phyloP scores from a whole-genome alignment of 805 yeast species.

The Zygosaccharomyces gambellarensis region DNA sequence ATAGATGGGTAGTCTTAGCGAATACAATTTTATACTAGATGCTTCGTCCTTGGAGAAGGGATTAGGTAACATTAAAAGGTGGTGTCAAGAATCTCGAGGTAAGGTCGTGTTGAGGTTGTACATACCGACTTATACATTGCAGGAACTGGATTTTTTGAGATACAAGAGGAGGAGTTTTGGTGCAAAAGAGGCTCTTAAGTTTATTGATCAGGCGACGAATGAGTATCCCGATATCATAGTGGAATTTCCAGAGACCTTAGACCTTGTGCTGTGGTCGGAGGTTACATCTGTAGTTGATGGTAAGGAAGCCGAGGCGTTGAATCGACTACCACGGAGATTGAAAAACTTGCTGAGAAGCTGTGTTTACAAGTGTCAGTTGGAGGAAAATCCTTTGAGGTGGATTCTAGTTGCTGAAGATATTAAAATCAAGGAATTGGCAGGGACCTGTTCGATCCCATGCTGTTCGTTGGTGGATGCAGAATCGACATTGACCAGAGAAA shows the following conservation, averaged over 20 bases:
- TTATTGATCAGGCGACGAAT: conserved; percentile 45
- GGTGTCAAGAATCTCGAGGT: conserved; percentile 41
- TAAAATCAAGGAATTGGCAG: conserved; percentile 50
- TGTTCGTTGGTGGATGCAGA: conserved; percentile 34
- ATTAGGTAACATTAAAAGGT: conserved; percentile 58
- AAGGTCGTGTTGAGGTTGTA: conserved; percentile 39
- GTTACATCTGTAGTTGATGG: conserved; percentile 15
- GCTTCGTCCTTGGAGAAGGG: conserved; percentile 67
- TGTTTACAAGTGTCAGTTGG: conserved; percentile 47
- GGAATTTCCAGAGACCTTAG: conserved; percentile 45
- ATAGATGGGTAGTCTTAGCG: conserved; percentile 7
- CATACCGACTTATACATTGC: conserved; percentile 49
- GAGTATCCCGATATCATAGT: conserved; percentile 30
- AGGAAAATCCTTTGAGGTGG: conserved; percentile 45
- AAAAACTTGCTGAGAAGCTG: conserved; percentile 55
- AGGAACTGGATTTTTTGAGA: conserved; percentile 54
- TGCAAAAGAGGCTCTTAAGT: conserved; percentile 59
- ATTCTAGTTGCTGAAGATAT: conserved; percentile 57
- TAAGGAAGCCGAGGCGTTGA: conserved; percentile 11
- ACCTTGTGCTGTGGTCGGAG: conserved; percentile 25
- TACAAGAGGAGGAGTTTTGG: conserved; percentile 54
- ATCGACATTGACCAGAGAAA: conserved; percentile 22
- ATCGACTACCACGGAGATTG: conserved; percentile 47
- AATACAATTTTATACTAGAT: conserved; percentile 50
- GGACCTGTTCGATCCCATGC: conserved; percentile 48